Percentiles rank a stretch among this genome's conserved stretches.
phyloP scores from a whole-genome alignment of 1,139 yeast species.

The Meyerozyma carpophila region DNA sequence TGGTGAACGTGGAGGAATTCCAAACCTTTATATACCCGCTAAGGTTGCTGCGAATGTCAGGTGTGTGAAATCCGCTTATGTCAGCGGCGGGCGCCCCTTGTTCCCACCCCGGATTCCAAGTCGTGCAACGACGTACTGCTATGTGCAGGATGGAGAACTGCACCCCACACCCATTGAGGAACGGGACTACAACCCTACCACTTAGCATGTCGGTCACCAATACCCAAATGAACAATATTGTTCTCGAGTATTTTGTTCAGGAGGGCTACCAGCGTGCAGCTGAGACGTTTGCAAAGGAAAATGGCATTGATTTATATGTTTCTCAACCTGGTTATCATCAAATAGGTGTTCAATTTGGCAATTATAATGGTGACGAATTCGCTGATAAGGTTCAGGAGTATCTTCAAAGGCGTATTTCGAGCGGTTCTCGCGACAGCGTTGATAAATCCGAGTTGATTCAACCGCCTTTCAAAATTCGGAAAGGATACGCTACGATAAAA shows the following conservation, averaged over 20 bases:
- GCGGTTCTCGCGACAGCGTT: not conserved
- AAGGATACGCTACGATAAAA: constrained; percentile 45
- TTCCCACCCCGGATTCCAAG: not conserved
- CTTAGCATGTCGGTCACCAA: not conserved
- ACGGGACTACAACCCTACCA: not conserved
- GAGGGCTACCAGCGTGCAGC: constrained; percentile 58
- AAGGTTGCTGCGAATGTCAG: constrained; percentile 1
- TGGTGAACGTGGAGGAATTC: not conserved
- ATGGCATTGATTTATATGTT: constrained; percentile 16
- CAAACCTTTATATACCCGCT: not conserved
- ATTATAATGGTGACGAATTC: constrained; percentile 11
- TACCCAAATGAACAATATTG: constrained; percentile 31
- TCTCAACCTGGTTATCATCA: constrained; percentile 4
- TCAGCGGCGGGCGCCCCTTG: not conserved
- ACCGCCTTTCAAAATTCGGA: not conserved
- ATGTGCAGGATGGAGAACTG: not conserved
- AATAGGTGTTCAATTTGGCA: constrained; percentile 2
- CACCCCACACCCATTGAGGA: not conserved
- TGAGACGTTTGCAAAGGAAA: constrained; percentile 42
- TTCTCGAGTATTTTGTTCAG: constrained; percentile 50
- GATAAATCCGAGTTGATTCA: not conserved
- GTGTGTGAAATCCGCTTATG: not conserved
- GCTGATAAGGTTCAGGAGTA: constrained; percentile 13
- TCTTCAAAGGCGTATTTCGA: constrained; percentile 7
- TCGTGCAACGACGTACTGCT: not conserved